Evolutionary conservation across 176 grass and related monocot species (phyloP), one percentile per base, ranked within the genome.

Genomic region (Tuctoria greenei): DNA sequence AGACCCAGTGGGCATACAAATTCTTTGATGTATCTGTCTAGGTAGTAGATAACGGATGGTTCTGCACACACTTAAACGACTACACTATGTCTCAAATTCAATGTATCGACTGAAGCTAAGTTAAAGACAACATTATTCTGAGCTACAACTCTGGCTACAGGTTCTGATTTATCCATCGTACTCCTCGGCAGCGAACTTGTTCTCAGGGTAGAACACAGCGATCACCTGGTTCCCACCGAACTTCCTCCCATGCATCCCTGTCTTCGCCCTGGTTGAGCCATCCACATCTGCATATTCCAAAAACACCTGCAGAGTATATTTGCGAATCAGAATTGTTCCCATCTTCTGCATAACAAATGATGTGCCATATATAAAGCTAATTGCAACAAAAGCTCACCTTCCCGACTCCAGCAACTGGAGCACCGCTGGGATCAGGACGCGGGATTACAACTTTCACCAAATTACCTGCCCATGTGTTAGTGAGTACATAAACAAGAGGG

Each of bases 211-310:
- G 86, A 87, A 97, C 21, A 93, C 86, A 0, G 94, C 90, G 11
- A 87, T 79, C 62, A 97, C 94, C 76, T 86, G 81, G 67, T 93
- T 97, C 35, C 81, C 88, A 0, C 88, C 94, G 55, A 97, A 97
- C 73, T 83, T 93, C 66, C 94, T 82, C 21, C 94, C 88, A 7
- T 97, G 83, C 78, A 97, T 84, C 39, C 85, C 90, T 4, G 74
- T 82, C 83, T 92, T 89, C 5, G 94, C 94, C 71, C 81, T 97
- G 34, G 85, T 74, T 0, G 93, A 83, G 41, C 90, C 91, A 13
- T 97, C 93, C 3, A 81, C 78, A 77, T 97, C 93, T 82, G 84
- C 90, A 89, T 81, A 97, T 85, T 97, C 93, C 90, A 97, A 81
- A 91, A 89, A 93, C 71, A 97, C 93, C 93, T 97, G 84, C 60